Base-by-base conservation (phyloP, 371 early-diverging fungal genomes). In the Catenaria anguillulae region DNA sequence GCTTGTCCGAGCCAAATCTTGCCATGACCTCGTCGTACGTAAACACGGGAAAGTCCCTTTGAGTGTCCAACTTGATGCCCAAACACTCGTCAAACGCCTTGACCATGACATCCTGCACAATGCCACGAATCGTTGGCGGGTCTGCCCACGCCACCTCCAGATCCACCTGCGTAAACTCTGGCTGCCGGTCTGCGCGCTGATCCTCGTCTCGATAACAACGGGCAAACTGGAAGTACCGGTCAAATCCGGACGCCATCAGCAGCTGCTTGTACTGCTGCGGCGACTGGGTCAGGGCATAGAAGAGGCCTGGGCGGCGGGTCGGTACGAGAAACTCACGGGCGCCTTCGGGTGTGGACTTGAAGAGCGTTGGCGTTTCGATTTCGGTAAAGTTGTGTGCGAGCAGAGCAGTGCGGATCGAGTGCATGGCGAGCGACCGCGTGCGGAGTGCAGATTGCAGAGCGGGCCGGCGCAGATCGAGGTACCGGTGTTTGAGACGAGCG, bases 291-390 rank as follows among this genome's bases (percentile, higher is more conserved):
- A 93, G 77, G 0, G 92, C 90, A 65, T 89, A 92, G 66, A 88
- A 92, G 12, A 77, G 73, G 19, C 86, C 86, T 33, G 67, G 67
- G 29, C 76, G 76, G 50, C 93, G 77, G 6, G 92, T 90, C n/a
- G 94, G 93, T 0, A 93, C 92, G 34, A 92, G 77, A 66, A 88
- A 93, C 70, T 93, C 94, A 8, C 92, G 77, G 2, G 94, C 93
- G 19, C 94, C 92, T 71, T 93, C 93, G 13, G 92, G 90, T 2
- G 94, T 92, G n/a, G 89, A 86, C 67, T 92, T 92, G 71, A 92
- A 92, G 34, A 93, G 76, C 36, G 81, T 75, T 10, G 94, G 93
- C 0, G 92, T 92, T 64, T 93, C 94, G n/a, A 93, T 86, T 62
- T 93, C 94, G 8, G 82, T 72, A 73, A 93, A 91, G 8, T 80